Conservation (phyloP, 768 basidiomycete species). For the Boletellus sp. region DNA sequence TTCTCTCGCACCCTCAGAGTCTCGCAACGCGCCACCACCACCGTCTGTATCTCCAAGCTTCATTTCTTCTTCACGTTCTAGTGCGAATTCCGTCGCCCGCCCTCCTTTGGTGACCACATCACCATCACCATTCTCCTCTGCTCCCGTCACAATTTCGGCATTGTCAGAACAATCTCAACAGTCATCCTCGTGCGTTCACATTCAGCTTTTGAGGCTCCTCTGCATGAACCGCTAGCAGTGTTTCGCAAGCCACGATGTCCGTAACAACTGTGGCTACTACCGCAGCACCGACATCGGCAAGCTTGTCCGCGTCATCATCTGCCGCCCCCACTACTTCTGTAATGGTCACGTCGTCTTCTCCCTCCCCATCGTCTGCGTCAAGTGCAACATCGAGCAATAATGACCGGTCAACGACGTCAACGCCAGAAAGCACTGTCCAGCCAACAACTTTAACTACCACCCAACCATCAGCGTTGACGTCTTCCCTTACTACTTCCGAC, state of each 20-base stretch:
- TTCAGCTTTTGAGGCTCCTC: conserved; percentile 2
- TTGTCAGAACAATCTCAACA: conserved; percentile 10
- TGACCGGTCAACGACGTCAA: conserved; percentile 19
- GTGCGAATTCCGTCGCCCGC: conserved; percentile 5
- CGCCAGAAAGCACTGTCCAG: conserved; percentile 17
- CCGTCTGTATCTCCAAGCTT: conserved; percentile 3
- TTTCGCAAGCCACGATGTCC: conserved; percentile 10
- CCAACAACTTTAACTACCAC: conserved; percentile 5
- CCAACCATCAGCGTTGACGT: conserved; percentile 9
- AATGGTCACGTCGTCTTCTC: not conserved
- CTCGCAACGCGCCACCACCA: conserved; percentile 10
- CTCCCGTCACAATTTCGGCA: conserved; percentile 11
- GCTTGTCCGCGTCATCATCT: conserved; percentile 10
- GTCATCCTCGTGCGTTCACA: conserved; percentile 23
- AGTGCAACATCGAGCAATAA: conserved; percentile 15
- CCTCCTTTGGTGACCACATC: conserved; percentile 23
- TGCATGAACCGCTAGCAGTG: conserved; percentile 18
- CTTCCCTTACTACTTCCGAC: conserved; percentile 7
- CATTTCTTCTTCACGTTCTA: not conserved
- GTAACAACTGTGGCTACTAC: conserved; percentile 8
- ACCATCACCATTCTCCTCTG: conserved; percentile 8
- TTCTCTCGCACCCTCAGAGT: conserved; percentile 5
- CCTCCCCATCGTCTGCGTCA: conserved; percentile 13
- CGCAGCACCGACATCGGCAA: conserved; percentile 10
- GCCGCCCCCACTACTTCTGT: conserved; percentile 8